A percentile compares a stretch with the other conserved stretches of the same genome.
phyloP scores from a whole-genome alignment of 257 asterid species.

The Pogostemon cablin region DNA sequence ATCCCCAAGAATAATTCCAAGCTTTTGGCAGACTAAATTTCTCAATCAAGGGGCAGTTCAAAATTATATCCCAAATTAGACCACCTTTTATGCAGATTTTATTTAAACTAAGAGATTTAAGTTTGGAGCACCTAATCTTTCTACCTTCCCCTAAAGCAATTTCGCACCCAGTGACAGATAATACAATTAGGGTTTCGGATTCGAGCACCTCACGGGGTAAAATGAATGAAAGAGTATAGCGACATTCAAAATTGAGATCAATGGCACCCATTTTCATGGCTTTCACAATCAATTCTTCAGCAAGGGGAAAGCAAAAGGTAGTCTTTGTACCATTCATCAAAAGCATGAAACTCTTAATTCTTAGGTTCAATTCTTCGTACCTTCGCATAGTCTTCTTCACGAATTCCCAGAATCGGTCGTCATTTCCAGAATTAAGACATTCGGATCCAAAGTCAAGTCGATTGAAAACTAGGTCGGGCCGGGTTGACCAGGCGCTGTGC shows the following conservation, averaged over 20 bases:
- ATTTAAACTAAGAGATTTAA: neutral
- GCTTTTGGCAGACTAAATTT: neutral
- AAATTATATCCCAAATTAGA: neutral
- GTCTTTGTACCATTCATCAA: neutral
- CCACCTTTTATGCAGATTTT: neutral
- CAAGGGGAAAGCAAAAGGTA: neutral
- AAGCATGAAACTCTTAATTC: constrained; percentile 18
- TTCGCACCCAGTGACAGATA: neutral
- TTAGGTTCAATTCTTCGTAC: constrained; percentile 19
- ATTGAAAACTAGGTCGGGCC: constrained; percentile 8
- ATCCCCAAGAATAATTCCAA: no score
- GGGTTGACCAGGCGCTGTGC: constrained; percentile 31
- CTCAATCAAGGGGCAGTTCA: constrained; percentile 32
- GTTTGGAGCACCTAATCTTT: neutral
- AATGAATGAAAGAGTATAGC: neutral
- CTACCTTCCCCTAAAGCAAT: neutral
- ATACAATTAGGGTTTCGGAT: neutral
- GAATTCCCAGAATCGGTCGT: neutral
- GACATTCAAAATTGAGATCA: neutral
- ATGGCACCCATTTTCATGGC: constrained; percentile 26
- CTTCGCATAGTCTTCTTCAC: constrained; percentile 10
- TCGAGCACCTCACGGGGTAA: constrained; percentile 17
- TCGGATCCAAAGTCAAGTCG: neutral
- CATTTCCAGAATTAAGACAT: neutral
- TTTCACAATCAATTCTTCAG: constrained; percentile 1